A percentile compares a stretch with the other conserved stretches of the same genome.
These are phyloP conservation scores for Gracilariopsis chorda DNA, from an alignment of 23 red algal species.

Conservation along the genomic window DNA sequence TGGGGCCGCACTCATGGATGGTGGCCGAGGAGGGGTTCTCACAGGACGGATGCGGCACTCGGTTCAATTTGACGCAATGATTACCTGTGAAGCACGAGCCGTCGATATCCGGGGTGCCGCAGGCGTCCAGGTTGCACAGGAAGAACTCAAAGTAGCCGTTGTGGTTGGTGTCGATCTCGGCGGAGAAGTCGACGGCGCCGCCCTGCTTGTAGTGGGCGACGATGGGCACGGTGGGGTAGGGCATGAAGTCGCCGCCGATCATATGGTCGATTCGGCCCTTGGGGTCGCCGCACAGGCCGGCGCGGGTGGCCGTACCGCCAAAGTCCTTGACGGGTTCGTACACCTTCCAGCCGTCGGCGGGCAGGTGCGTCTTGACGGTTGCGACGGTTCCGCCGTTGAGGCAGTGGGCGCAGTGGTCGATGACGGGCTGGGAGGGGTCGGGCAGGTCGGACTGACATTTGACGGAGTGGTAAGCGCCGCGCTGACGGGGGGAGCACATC, in stretches of 20 bases:
- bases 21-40: constrained; percentile 29
- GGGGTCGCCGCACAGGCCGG: constrained; percentile 40
- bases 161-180: constrained; percentile 68
- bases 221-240: constrained; percentile 28
- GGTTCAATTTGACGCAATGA: constrained; percentile 42
- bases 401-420: constrained; percentile 61
- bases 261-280: constrained; percentile 21
- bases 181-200: constrained; percentile 28
- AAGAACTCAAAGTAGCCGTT: constrained; percentile 76
- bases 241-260: constrained; percentile 50
- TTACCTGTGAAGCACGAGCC: constrained; percentile 24
- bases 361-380: constrained; percentile 47
- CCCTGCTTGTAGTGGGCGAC: constrained; percentile 38
- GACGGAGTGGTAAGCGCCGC: not conserved
- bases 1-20: constrained; percentile 59
- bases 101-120: constrained; percentile 17
- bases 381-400: constrained; percentile 62
- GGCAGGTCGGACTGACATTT: constrained; percentile 25
- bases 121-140: constrained; percentile 52
- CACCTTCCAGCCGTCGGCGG: constrained; percentile 34
- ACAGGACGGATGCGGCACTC: constrained; percentile 40
- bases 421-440: not conserved
- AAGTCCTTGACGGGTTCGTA: constrained; percentile 33
- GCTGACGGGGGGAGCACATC: constrained; percentile 35
- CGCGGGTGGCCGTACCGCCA: not conserved